These are phyloP conservation scores for Trichoderma simmonsii DNA, from an alignment of 2,329 filamentous ascomycete genomes.

Conservation along the genomic window DNA sequence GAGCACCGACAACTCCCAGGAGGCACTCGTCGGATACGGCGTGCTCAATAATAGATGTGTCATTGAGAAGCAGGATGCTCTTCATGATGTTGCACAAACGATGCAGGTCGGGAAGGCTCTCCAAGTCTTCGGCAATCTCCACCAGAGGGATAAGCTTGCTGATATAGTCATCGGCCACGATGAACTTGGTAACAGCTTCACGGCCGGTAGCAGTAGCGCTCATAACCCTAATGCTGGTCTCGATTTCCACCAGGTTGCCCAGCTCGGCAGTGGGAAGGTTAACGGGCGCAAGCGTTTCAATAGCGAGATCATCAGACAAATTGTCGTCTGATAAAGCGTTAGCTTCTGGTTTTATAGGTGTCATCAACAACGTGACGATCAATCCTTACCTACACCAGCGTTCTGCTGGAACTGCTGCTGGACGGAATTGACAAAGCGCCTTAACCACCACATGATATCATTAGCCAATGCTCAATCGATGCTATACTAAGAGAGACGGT, in stretches of 20 bases:
- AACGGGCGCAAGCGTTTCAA: slow-evolving; percentile 69
- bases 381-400: slow-evolving; percentile 56
- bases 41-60: slow-evolving; percentile 90
- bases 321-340: slow-evolving; percentile 63
- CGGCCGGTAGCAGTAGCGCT: slow-evolving; percentile 72
- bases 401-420: slow-evolving; percentile 69
- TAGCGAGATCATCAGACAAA: slow-evolving; percentile 78
- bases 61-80: slow-evolving; percentile 88
- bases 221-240: slow-evolving; percentile 76
- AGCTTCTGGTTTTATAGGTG: not conserved
- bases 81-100: slow-evolving; percentile 98
- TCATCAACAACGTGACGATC: not conserved
- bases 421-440: slow-evolving; percentile 87
- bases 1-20: slow-evolving; percentile 85
- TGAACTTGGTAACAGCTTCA: slow-evolving; percentile 82
- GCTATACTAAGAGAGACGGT: not conserved
- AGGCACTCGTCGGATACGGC: slow-evolving; percentile 88
- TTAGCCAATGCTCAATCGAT: not conserved
- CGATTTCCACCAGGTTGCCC: slow-evolving; percentile 79
- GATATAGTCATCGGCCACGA: slow-evolving; percentile 84
- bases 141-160: slow-evolving; percentile 82
- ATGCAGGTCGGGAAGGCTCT: slow-evolving; percentile 83
- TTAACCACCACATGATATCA: slow-evolving; percentile 34
- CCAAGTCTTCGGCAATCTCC: slow-evolving; percentile 83
- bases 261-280: slow-evolving; percentile 76